Base-by-base conservation (phyloP, 805 yeast genomes). In the Barnettozyma sucrosica region DNA sequence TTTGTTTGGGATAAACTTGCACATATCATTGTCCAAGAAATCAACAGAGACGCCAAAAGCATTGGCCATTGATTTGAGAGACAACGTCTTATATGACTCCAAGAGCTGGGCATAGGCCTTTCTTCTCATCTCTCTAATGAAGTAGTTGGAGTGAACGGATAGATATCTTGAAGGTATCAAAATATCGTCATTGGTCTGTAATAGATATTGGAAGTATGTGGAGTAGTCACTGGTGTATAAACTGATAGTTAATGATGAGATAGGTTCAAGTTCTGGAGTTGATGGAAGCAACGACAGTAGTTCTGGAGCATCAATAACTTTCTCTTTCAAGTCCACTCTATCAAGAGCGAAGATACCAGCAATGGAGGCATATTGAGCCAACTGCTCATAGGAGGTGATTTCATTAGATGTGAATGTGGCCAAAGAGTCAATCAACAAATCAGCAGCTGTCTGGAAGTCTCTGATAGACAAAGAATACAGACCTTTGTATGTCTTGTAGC, bases 371-470 rank as follows among this genome's bases (percentile, higher is more conserved):
- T 85, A 90, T 45, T 81, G 84, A 2, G 95, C 97, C 52, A 93
- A 83, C 62, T 87, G 85, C 61, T 89, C 95, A 69, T 93, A 93
- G 3, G 88, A 77, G 46, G 96, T 78, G 52, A 93, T 71, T 65
- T 93, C 99, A 2, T 89, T 83, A 14, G 96, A 87, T 1, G 98
- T 92, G 69, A 93, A 93, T 2, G 99, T 93, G 9, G 98, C 89
- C 65, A 93, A 75, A 9, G 95, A 85, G 65, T 90, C 99, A 54
- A 88, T 87, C 58, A 93, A 75, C 52, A 92, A 71, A 45, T 80
- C 80, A 2, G 97, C 80, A 2, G 98, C 96, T 56, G 87, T 95
- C 36, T 71, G 72, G 61, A 93, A 93, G 58, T 88, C 81, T 61
- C 99, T 81, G 25, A 90, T 82, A 7, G 96, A 84, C 77, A 93